Base-by-base conservation (phyloP, 179 eudicot species). In the Silene coronaria region DNA sequence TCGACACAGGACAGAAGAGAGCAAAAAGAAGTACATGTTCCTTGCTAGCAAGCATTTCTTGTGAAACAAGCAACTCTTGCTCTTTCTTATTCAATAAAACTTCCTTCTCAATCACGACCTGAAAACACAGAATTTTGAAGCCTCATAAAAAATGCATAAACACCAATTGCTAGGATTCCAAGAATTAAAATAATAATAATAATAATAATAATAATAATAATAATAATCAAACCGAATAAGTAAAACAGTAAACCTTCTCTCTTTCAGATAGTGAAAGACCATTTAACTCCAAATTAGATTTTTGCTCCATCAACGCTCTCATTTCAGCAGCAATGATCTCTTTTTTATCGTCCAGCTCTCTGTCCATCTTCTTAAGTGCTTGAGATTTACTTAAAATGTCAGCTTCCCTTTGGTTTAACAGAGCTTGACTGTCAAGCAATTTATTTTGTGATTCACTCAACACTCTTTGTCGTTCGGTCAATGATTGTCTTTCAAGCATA, bases 391-490 rank as follows among this genome's bases (percentile, higher is more conserved):
- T 81, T 64, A 85, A 82, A 68, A 95, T 69, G 77, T 82, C 89
- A 63, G 87, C 90, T 81, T 95, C 99, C 68, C 97, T 86, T 82
- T 91, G 88, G 77, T 92, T 92, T 24, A 92, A 84, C 85, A 89
- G 78, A 75, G 89, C 87, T 82, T 92, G 97, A 45, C 87, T 89
- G 77, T 90, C 97, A 78, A 86, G 89, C 73, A 92, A 71, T 81
- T 86, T 83, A 72, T 92, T 87, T 72, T 95, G 91, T 19, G 86
- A 81, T 79, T 88, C 87, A 81, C 82, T 91, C 77, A 92, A 34
- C 68, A 77, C 78, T 79, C 85, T 89, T 79, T 87, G 92, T 75
- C 93, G 86, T 75, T 92, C 99, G 46, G 70, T 21, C 78, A 95
- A 75, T 5, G 91, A 86, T 79, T 90, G 88, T 72, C 96, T 85